These are phyloP conservation scores for Neoboletus subvelutipes DNA, from an alignment of 768 basidiomycete genomes.

Conservation along the genomic window DNA sequence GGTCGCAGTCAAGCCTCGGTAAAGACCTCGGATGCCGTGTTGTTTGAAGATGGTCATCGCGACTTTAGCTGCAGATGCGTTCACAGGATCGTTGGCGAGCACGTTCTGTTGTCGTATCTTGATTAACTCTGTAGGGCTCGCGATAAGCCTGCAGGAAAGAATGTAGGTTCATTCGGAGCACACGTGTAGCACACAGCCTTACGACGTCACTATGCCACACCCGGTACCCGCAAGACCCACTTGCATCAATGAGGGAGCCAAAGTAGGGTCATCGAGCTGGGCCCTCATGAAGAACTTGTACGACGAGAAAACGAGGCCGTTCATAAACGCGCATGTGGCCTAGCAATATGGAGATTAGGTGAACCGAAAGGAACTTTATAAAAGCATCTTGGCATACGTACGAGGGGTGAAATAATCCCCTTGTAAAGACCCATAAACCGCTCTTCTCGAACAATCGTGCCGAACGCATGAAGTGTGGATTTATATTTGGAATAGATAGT, in stretches of 20 bases:
- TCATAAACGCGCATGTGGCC: slow-evolving; percentile 73
- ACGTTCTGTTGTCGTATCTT: slow-evolving; percentile 81
- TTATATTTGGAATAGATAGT: slow-evolving; percentile 53
- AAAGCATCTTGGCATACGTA: slow-evolving; percentile 32
- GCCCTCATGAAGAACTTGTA: slow-evolving; percentile 77
- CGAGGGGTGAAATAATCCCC: slow-evolving; percentile 79
- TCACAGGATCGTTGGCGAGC: slow-evolving; percentile 31
- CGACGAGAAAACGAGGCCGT: slow-evolving; percentile 83
- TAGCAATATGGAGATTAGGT: slow-evolving; percentile 23
- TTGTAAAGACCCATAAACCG: slow-evolving; percentile 67
- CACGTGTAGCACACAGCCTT: slow-evolving; percentile 29
- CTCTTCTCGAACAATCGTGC: slow-evolving; percentile 71
- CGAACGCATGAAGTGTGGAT: slow-evolving; percentile 63
- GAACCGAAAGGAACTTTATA: neutral
- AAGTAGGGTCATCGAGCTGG: slow-evolving; percentile 49
- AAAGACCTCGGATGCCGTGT: slow-evolving; percentile 65
- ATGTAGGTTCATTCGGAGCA: neutral
- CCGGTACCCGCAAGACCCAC: slow-evolving; percentile 77
- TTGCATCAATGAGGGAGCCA: slow-evolving; percentile 65
- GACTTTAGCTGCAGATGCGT: slow-evolving; percentile 52
- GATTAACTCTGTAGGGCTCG: slow-evolving; percentile 83
- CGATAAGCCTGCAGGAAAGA: slow-evolving; percentile 53
- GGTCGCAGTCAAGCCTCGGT: slow-evolving; percentile 73
- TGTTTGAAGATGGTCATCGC: slow-evolving; percentile 52
- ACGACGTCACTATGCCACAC: slow-evolving; percentile 80